phyloP scores from a whole-genome alignment of 305 asterid genomes.

The Solanum hybrid region DNA sequence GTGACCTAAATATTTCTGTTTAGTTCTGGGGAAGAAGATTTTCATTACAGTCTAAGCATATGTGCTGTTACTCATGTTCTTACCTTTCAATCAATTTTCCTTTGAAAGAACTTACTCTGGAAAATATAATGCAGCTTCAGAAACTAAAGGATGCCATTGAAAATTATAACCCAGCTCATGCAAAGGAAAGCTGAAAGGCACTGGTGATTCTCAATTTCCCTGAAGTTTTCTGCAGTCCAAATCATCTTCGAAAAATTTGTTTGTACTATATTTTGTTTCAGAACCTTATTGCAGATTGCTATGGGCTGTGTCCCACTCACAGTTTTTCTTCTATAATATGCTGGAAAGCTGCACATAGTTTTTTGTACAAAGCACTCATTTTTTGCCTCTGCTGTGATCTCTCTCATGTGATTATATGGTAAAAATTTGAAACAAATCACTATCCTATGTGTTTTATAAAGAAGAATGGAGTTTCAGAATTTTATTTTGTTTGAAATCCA shows the following conservation, averaged over 20 bases:
- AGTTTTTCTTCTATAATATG: not conserved
- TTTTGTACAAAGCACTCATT: not conserved
- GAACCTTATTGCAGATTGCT: not conserved
- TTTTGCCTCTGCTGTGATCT: not conserved
- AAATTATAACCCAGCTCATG: constrained; percentile 3
- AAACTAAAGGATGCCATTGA: constrained; percentile 46
- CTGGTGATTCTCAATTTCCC: constrained; percentile 8
- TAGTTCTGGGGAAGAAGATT: not conserved
- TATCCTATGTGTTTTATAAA: not conserved
- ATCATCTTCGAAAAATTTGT: not conserved
- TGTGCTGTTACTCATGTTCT: not conserved
- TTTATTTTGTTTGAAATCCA: not conserved
- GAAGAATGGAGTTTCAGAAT: not conserved
- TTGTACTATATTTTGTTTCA: not conserved
- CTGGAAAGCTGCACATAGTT: not conserved
- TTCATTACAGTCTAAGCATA: not conserved
- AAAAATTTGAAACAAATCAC: not conserved
- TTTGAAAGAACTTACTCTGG: not conserved
- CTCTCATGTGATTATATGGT: not conserved
- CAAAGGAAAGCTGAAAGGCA: constrained; percentile 6
- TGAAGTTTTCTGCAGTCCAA: constrained; percentile 4
- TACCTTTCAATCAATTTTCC: not conserved
- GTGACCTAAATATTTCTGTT: not conserved
- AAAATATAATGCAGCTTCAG: constrained; percentile 36
- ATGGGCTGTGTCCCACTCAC: not conserved